Conservation (phyloP, 2,329 filamentous ascomycete genomes). For the Phaeoacremonium minimum region DNA sequence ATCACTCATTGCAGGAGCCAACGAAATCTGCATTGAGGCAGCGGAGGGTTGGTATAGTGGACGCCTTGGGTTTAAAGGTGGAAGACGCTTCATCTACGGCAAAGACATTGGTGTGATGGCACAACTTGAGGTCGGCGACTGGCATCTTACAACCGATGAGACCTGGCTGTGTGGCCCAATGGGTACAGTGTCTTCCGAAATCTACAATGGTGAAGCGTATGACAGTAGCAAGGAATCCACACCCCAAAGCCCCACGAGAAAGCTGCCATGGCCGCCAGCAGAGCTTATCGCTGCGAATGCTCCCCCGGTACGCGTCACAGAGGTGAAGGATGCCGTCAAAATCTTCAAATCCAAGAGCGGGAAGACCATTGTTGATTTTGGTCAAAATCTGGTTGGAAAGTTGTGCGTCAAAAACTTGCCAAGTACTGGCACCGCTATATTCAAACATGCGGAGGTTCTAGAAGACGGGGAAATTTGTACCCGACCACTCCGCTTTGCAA, state of each 20-base stretch:
- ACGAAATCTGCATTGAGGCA: slow-evolving; percentile 32
- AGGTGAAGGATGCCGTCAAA: slow-evolving; percentile 20
- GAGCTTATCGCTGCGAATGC: too few species aligned
- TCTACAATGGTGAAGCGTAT: slow-evolving; percentile 51
- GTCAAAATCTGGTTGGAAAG: slow-evolving; percentile 53
- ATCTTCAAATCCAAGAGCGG: slow-evolving; percentile 29
- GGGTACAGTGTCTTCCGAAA: slow-evolving; percentile 29
- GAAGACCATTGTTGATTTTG: slow-evolving; percentile 50
- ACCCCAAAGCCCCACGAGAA: too few species aligned
- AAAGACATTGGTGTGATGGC: slow-evolving; percentile 27
- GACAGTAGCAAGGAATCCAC: slow-evolving; percentile 31
- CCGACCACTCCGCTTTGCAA: slow-evolving; percentile 36
- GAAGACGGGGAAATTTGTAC: slow-evolving; percentile 39
- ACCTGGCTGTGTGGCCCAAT: slow-evolving; percentile 29
- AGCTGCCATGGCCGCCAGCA: too few species aligned
- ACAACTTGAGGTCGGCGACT: slow-evolving; percentile 22
- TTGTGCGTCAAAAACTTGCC: slow-evolving; percentile 30
- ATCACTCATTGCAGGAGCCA: slow-evolving; percentile 20
- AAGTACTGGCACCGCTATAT: slow-evolving; percentile 34
- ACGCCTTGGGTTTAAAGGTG: slow-evolving; percentile 20
- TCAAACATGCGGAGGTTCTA: slow-evolving; percentile 52
- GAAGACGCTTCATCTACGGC: slow-evolving; percentile 7
- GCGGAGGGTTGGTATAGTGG: slow-evolving; percentile 40
- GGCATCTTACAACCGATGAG: slow-evolving; percentile 22
- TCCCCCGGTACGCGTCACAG: slow-evolving; percentile 36